Evolutionary conservation across 2,329 filamentous ascomycete genomes (phyloP), one percentile per base, ranked within the genome.

Genomic region (Bimuria novae-zelandiae): DNA sequence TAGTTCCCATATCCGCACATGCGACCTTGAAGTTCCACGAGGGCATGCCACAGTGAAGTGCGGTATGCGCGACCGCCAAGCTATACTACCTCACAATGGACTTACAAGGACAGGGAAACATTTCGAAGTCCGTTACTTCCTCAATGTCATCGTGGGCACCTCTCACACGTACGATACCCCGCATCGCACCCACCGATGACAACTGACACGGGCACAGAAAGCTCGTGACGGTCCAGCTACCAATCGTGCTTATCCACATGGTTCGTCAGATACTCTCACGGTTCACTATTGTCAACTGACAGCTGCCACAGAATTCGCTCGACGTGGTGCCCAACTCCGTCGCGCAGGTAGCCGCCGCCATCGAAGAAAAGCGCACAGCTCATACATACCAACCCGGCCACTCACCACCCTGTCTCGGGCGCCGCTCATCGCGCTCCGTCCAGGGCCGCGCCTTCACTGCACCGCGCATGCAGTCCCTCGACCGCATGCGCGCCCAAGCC

Each of bases 231-330:
- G 76, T 84, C 6, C 81, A 83, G 56, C 65, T 83, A 37, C 81
- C 81, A 4, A 79, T 84, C 49, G 80, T 81, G 3, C 73, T 84
- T 46, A 80, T 84, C 33, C 81, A 82, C 59, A 82, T 83, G 75
- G 76, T 76, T 46, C 22, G 57, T 62, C n/a, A 29, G 12, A 16
- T 3, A 3, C 7, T 16, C 37, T 10, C 35, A 12, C 7, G 19
- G 40, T 32, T 17, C 32, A 35, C 32, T 41, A 19, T 17, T 10
- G 35, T 37, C 29, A 55, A 51, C 55, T 65, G 43, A 59, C 46
- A n/a, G 39, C n/a, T 5, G 3, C 7, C 7, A 4, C 17, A 76
- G 73, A 83, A 82, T 55, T 82, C 81, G 0, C 73, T 84, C 37
- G 81, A 84, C 51, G 79, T 83, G 7, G 74, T 82, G 7, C 81